Evolutionary conservation across 2,329 filamentous ascomycete genomes (phyloP), one percentile per base, ranked within the genome.

Genomic region (Elsinoe arachidis): DNA sequence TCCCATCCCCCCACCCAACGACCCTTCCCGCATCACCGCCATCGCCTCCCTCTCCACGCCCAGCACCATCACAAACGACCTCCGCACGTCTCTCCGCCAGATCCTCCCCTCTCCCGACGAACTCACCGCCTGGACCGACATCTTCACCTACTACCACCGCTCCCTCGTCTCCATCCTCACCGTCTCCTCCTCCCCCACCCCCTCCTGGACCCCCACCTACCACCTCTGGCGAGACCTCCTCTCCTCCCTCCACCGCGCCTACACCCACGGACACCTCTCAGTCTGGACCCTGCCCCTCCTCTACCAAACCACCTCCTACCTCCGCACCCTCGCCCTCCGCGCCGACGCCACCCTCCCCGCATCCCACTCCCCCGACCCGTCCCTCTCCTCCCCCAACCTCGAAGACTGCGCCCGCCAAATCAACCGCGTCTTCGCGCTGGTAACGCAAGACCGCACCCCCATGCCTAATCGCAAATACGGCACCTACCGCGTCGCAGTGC

Each of bases 221-320:
- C 86, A 90, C 61, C 76, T 84, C 10, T 97, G 93, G 91, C 95
- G 89, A 68, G 88, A 95, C 39, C 69, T 97, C 61, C 83, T 87
- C 46, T 87, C 86, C 61, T 77, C 79, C 49, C 76, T 97, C 38
- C 85, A 91, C 58, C 83, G 90, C 63, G 90, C 90, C 33, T 96
- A 96, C 69, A 86, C 84, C 35, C 86, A 81, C 62, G 77, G 79
- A 57, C 80, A 82, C 2, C 89, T 97, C 65, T 85, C 89, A 62
- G 86, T 90, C 33, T 99, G 93, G 92, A 93, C 90, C 0, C 84
- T 99, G 54, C 91, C 93, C 2, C 91, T 88, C 67, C 78, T 99
- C 38, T 97, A 97, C 68, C 80, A 87, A 55, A 85, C 86, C 21
- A 91, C 90, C 56, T 95, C 90, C 72, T 90, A 95, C 69, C 73